Evolutionary conservation across 352 stramenopile species (phyloP).

Genomic region (Peronospora destructor): DNA sequence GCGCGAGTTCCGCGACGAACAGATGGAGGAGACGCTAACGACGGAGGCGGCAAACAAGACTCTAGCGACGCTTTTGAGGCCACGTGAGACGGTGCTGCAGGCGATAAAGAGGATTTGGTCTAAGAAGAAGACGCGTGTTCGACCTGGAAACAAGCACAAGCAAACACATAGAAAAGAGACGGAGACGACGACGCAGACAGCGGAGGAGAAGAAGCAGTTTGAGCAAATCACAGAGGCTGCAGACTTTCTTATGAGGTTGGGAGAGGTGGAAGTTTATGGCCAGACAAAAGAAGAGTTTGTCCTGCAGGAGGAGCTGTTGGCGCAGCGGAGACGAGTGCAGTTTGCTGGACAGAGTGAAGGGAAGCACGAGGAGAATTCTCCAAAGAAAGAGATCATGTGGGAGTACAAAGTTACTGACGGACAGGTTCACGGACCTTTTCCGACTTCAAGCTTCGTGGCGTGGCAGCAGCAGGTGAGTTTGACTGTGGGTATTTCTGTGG

Average conservation of each 20-base stretch:
- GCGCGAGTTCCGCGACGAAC: constrained; percentile 49
- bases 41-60: constrained; percentile 44
- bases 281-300: constrained; percentile 81
- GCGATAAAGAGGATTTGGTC: constrained; percentile 64
- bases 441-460: constrained; percentile 61
- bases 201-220: constrained; percentile 74
- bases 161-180: constrained; percentile 29
- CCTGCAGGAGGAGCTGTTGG: constrained; percentile 47
- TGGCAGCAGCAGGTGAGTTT: constrained; percentile 65
- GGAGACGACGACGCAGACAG: constrained; percentile 32
- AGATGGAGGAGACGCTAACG: constrained; percentile 51
- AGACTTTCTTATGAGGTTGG: constrained; percentile 69
- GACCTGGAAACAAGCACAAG: constrained; percentile 49
- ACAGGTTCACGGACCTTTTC: constrained; percentile 67
- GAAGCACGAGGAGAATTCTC: constrained; percentile 42
- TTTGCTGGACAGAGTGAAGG: constrained; percentile 31
- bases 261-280: constrained; percentile 75
- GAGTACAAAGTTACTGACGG: constrained; percentile 72
- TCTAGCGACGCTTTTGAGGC: constrained; percentile 47
- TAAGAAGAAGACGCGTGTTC: constrained; percentile 33
- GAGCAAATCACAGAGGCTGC: constrained; percentile 72
- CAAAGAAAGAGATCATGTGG: constrained; percentile 52
- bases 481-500: background rate
- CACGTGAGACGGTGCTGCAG: constrained; percentile 71
- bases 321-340: constrained; percentile 34